Base-by-base conservation (phyloP, 2,329 filamentous ascomycete species). In the Fusarium siculi region DNA sequence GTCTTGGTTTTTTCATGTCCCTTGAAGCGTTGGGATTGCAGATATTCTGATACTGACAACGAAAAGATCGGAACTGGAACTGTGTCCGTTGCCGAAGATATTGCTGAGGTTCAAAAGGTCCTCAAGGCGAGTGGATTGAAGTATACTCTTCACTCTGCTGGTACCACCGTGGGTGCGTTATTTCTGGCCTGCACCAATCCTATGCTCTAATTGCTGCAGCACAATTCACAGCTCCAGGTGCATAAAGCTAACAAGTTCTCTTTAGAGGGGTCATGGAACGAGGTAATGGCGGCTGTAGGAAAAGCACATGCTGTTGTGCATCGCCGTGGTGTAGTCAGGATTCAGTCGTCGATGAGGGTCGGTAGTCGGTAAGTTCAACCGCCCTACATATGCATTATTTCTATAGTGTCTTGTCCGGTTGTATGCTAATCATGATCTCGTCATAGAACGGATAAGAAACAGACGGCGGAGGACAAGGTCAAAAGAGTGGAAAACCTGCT, bases 61-160 rank as follows among this genome's bases (percentile, higher is more conserved):
- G 7, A 36, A 36, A 60, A 94, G 92, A 88, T 98, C 70, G 96
- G 96, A 70, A 97, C 96, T 23, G 91, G 90, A 54, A 91, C 84
- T 44, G 87, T 90, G 57, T 95, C 93, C 4, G 93, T 96, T 21
- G 92, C 93, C 9, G 90, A 92, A 75, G 93, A 98, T 80, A 91
- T 99, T 36, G 96, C 96, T 39, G 91, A 93, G 72, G 94, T 98
- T 42, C 96, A 98, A 84, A 90, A 92, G 64, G 87, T 98, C 40
- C 88, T 99, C 77, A 91, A 93, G 82, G 90, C 89, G 60, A 96
- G 93, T 76, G 94, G 94, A 4, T 82, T 98, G 71, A 91, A 90
- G 73, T 96, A 95, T 80, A 91, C 89, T 52, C 96, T 98, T 94
- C 96, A 98, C 83, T 95, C 93, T 32, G 95, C 95, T 5, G 96